A percentile compares a stretch with the other conserved stretches of the same genome.
phyloP scores from a whole-genome alignment of 495 filamentous ascomycete species.

The Penicillium robsamsonii region DNA sequence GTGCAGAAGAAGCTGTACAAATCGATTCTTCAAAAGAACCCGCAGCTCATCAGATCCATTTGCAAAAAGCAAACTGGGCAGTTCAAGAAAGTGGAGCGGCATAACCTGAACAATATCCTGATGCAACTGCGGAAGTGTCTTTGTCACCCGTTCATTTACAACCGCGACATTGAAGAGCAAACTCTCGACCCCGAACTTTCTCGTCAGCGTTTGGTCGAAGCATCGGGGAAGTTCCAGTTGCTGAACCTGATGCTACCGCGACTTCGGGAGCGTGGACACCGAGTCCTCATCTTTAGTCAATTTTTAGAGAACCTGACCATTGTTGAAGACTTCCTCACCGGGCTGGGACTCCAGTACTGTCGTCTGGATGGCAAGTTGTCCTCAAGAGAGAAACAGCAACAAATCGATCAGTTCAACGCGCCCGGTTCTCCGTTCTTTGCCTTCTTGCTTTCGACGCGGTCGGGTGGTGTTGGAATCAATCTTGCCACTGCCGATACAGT shows the following conservation, averaged over 20 bases:
- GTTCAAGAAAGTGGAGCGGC: conserved; percentile 64
- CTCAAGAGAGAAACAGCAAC: conserved; percentile 82
- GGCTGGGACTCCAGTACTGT: conserved; percentile 64
- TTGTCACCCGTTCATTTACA: conserved; percentile 96
- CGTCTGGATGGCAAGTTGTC: conserved; percentile 83
- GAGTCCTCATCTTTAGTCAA: conserved; percentile 94
- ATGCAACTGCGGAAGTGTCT: conserved; percentile 95
- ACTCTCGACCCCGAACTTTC: conserved; percentile 49
- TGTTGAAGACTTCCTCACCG: conserved; percentile 83
- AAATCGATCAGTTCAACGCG: conserved; percentile 91
- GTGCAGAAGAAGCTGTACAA: conserved; percentile 94
- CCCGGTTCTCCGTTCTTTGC: conserved; percentile 78
- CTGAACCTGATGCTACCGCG: conserved; percentile 89
- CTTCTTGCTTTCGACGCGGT: conserved; percentile 89
- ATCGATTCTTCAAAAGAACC: conserved; percentile 86
- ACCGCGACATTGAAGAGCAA: conserved; percentile 79
- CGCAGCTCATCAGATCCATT: conserved; percentile 82
- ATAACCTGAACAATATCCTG: conserved; percentile 86
- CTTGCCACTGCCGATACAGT: conserved; percentile 96
- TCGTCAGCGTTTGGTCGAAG: conserved; percentile 81
- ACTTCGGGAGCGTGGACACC: conserved; percentile 81
- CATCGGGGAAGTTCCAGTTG: conserved; percentile 84
- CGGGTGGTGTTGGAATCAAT: conserved; percentile 96
- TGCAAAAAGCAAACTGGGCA: conserved; percentile 58
- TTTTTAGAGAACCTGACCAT: conserved; percentile 87